Evolutionary conservation across 2,329 filamentous ascomycete genomes (phyloP).

Genomic region (Penicillium sp.): DNA sequence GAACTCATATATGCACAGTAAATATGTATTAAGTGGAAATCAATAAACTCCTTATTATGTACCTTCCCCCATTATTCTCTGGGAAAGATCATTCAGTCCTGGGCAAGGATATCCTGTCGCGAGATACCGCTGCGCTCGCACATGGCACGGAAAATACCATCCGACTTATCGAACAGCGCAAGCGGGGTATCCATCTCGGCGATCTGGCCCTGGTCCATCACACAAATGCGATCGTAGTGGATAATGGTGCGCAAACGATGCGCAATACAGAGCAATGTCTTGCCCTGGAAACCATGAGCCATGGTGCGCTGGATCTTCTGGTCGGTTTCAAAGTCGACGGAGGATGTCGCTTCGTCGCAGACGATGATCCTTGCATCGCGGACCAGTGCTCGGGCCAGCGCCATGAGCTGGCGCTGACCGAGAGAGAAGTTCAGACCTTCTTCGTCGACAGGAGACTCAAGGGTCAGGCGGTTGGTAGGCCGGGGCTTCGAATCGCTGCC

Average conservation of each 20-base stretch:
- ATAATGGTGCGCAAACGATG: conserved; percentile 91
- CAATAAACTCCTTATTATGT: neutral
- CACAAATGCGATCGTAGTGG: conserved; percentile 90
- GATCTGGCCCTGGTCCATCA: conserved; percentile 89
- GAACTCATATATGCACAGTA: neutral
- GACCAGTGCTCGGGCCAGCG: conserved; percentile 85
- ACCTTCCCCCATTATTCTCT: neutral
- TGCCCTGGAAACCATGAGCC: conserved; percentile 76
- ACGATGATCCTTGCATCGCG: conserved; percentile 88
- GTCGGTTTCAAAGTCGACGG: conserved; percentile 94
- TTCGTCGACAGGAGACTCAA: conserved; percentile 85
- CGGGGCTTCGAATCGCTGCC: conserved; percentile 43
- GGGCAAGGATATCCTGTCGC: conserved; percentile 38
- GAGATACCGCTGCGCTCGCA: conserved; percentile 81
- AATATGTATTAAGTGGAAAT: neutral
- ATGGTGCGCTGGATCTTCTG: conserved; percentile 93
- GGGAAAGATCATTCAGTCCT: neutral
- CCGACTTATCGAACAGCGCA: conserved; percentile 65
- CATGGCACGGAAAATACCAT: conserved; percentile 84
- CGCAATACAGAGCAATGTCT: conserved; percentile 88
- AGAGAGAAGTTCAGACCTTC: conserved; percentile 96
- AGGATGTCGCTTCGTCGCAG: conserved; percentile 92
- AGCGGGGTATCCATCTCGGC: conserved; percentile 81
- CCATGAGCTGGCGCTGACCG: conserved; percentile 93
- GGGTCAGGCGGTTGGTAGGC: conserved; percentile 30